These are phyloP conservation scores for Hanseniaspora pseudoguilliermondii DNA, from an alignment of 805 yeast species.

Conservation along the genomic window DNA sequence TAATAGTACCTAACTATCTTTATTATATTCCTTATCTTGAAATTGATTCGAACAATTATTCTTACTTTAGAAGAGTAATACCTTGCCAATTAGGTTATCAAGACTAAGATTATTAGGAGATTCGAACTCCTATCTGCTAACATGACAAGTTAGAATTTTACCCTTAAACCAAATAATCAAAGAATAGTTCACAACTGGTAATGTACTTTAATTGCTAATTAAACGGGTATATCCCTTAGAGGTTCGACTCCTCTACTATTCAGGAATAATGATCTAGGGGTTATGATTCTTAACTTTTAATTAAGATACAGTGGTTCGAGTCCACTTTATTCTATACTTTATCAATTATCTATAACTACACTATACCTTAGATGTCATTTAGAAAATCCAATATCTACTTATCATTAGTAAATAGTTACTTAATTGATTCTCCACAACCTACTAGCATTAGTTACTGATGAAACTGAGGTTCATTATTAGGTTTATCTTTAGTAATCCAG, in stretches of 20 bases:
- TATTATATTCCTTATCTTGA: not conserved
- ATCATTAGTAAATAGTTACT: slow-evolving; percentile 12
- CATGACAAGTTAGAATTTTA: slow-evolving; percentile 5
- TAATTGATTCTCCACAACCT: slow-evolving; percentile 9
- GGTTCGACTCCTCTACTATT: slow-evolving; percentile 17
- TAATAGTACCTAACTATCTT: not conserved
- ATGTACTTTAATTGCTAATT: slow-evolving; percentile 13
- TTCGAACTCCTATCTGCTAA: not conserved
- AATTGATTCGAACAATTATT: not conserved
- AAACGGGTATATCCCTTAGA: slow-evolving; percentile 10
- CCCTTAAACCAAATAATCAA: not conserved
- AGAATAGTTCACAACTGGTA: slow-evolving; percentile 10
- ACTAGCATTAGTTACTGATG: slow-evolving; percentile 3
- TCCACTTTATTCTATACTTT: slow-evolving; percentile 9
- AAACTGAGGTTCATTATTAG: slow-evolving; percentile 9
- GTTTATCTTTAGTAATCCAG: slow-evolving; percentile 13
- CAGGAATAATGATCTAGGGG: slow-evolving; percentile 6
- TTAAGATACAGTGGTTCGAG: slow-evolving; percentile 17
- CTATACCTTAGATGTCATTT: not conserved
- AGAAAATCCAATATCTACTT: slow-evolving; percentile 13
- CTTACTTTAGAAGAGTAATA: not conserved
- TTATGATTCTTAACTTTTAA: slow-evolving; percentile 16
- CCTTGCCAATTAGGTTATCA: not conserved
- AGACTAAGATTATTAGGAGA: not conserved
- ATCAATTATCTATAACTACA: not conserved